Conservation (phyloP, 2,329 filamentous ascomycete genomes). For the Talaromyces pinophilus region DNA sequence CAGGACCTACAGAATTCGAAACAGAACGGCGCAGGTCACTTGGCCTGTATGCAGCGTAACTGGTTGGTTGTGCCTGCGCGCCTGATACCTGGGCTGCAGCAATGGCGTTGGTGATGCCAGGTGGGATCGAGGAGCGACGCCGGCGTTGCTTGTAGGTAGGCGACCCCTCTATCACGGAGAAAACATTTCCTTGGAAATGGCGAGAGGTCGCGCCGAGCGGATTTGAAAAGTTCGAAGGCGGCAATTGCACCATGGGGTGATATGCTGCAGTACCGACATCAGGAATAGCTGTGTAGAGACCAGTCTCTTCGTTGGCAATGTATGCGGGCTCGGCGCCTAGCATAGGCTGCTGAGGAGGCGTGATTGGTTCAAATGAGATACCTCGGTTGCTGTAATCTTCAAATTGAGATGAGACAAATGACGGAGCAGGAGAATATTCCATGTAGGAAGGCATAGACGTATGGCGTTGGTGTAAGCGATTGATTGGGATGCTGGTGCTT, state of each 20-base stretch:
- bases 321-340: slow-evolving; percentile 89
- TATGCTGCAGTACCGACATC: slow-evolving; percentile 75
- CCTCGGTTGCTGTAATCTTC: slow-evolving; percentile 97
- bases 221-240: slow-evolving; percentile 78
- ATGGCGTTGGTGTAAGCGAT: slow-evolving; percentile 82
- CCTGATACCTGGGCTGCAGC: slow-evolving; percentile 53
- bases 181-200: slow-evolving; percentile 73
- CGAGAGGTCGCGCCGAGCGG: slow-evolving; percentile 74
- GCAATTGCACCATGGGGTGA: slow-evolving; percentile 87
- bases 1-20: slow-evolving; percentile 80
- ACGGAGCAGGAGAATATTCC: slow-evolving; percentile 96
- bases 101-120: slow-evolving; percentile 71
- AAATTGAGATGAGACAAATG: slow-evolving; percentile 97
- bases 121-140: slow-evolving; percentile 88
- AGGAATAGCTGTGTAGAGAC: slow-evolving; percentile 90
- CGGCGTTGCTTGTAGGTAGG: slow-evolving; percentile 98
- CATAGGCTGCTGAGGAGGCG: slow-evolving; percentile 86
- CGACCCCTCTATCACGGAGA: slow-evolving; percentile 95
- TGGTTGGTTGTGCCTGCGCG: slow-evolving; percentile 41
- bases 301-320: slow-evolving; percentile 96
- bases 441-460: slow-evolving; percentile 98
- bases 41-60: slow-evolving; percentile 70
- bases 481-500: slow-evolving; percentile 71
- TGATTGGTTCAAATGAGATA: slow-evolving; percentile 94
- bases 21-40: slow-evolving; percentile 91